Base-by-base conservation (phyloP, 306 rosid genomes). In the Sicyos edulis region DNA sequence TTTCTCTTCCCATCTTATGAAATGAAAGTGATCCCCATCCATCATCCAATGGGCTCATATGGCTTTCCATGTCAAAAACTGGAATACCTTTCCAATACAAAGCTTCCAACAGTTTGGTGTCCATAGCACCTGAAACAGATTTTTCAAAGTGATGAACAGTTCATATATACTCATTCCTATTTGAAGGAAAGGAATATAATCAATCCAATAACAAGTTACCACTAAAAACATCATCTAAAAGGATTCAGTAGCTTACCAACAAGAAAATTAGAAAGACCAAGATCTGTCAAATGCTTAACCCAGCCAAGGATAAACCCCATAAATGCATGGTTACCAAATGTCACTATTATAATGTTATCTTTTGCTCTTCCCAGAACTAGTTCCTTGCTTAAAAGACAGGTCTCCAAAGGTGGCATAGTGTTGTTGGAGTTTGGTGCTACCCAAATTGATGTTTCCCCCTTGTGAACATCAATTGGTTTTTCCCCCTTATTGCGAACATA, bases 1-100 rank as follows among this genome's bases (percentile, higher is more conserved):
- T 93, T 67, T 93, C 97, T 84, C 99, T 80, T 76, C 99, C 99
- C 97, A 93, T 93, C 84, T 93, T 93, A 75, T 93, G 99, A 79
- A 93, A 93, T 56, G 95, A 87, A 29, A 96, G 92, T 13, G 97
- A 82, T 9, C 99, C 99, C 99, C 99, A 93, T 73, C 99, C 99
- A 63, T 91, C 97, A 77, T 93, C 99, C 47, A 81, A 20, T 26
- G 96, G 88, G 88, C 99, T 93, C 97, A 93, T 88, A 76, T 91
- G 97, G 75, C 99, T 93, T 73, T 86, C 92, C 99, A 93, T 91
- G 80, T 93, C 97, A 87, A 93, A 93, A 54, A 88, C 97, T 0
- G 97, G 99, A 71, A 93, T 64, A 22, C 97, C 97, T 83, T 85
- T 88, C 96, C 91, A 88, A 64, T 91, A 93, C 84, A 93, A 88